Base-by-base conservation (phyloP, 106 monocot species). In the Amphibolis antarctica region DNA sequence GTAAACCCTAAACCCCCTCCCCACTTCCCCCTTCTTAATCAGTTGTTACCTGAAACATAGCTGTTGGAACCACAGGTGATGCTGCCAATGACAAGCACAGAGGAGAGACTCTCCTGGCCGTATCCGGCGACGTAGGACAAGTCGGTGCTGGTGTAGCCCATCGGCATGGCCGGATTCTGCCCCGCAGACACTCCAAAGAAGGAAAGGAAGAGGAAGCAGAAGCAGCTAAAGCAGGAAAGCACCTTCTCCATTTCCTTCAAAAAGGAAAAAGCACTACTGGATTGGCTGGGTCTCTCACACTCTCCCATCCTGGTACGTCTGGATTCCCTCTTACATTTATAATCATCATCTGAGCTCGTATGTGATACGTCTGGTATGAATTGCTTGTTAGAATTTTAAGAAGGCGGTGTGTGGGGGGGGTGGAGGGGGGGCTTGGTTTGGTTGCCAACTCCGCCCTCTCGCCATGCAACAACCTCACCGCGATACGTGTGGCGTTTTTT, bases 61-160 rank as follows among this genome's bases (percentile, higher is more conserved):
- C 67, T 59, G 53, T 79, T 80, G 11, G 66, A 48, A 5, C 78
- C 71, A 20, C 90, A 91, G 22, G 69, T 10, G 26, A 91, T 14
- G 15, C 75, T 68, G 3, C 90, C 90, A 50, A 65, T 62, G 60
- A 91, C 74, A 13, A 81, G 70, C 30, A 91, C 86, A 0, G 83
- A 83, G 0, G 90, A 91, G 21, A 91, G 76, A 36, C 74, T 69
- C 58, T 83, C 90, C 62, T 91, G 86, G 1, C 90, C 90, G 44
- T 91, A 91, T 19, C 90, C 90, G 0, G 90, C 90, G 0, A 75
- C 45, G 24, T 62, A 42, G 0, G 75, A 68, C 7, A 86, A 69
- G 75, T 91, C 86, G 17, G 30, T 58, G 4, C 69, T 66, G 5
- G 80, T 21, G 28, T 71, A 54, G 44, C 43, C 36, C 65, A 55